phyloP scores from a whole-genome alignment of 2,329 filamentous ascomycete species.

The Calonectria crousiana region DNA sequence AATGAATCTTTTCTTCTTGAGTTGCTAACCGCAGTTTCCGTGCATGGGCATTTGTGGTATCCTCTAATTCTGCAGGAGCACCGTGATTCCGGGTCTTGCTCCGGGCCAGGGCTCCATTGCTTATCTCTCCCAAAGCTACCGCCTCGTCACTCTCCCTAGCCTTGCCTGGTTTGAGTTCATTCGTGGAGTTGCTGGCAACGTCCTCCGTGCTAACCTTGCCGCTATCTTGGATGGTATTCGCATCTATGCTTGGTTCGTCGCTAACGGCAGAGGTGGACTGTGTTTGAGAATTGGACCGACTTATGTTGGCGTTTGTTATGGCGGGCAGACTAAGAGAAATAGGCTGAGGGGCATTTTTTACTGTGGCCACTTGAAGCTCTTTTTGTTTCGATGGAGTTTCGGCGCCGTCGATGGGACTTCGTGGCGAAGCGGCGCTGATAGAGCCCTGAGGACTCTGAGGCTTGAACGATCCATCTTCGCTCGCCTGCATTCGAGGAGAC shows the following conservation, averaged over 20 bases:
- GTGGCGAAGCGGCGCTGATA: neutral
- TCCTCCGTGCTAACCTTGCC: neutral
- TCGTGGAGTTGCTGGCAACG: neutral
- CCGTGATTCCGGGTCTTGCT: constrained; percentile 25
- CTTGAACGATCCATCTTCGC: neutral
- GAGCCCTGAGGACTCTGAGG: neutral
- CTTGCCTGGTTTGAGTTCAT: neutral
- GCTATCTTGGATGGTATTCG: constrained; percentile 2
- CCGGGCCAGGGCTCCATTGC: constrained; percentile 10
- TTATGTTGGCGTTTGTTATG: constrained; percentile 23
- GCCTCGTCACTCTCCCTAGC: neutral
- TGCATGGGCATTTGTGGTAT: constrained; percentile 58
- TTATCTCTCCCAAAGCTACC: neutral
- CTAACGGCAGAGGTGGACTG: constrained; percentile 28
- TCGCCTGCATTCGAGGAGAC: neutral
- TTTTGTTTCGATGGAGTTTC: constrained; percentile 9
- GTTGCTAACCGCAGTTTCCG: constrained; percentile 57
- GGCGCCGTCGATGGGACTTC: constrained; percentile 1
- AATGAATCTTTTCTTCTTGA: constrained; percentile 68
- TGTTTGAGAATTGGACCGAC: constrained; percentile 23
- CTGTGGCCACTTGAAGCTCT: neutral
- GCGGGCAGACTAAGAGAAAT: constrained; percentile 36
- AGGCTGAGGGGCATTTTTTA: constrained; percentile 22
- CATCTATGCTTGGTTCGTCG: constrained; percentile 8
- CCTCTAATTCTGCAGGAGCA: constrained; percentile 53